These are phyloP conservation scores for Trichophyton verrucosum DNA, from an alignment of 2,329 filamentous ascomycete species.

Conservation along the genomic window DNA sequence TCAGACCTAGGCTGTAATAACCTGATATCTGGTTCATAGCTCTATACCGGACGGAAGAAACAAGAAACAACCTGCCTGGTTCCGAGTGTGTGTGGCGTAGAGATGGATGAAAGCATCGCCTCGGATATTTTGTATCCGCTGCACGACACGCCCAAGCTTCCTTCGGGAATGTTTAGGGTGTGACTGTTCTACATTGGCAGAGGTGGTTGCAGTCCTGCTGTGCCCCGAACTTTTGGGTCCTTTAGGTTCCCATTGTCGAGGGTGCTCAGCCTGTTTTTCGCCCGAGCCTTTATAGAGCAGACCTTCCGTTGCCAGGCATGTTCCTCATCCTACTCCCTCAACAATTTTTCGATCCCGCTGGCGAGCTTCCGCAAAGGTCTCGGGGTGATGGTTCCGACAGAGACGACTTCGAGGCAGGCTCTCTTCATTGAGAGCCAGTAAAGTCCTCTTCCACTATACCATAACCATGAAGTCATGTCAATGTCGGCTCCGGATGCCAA, in stretches of 20 bases:
- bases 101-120: not conserved
- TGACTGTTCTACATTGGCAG: not conserved
- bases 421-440: not conserved
- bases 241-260: not conserved
- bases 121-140: not conserved
- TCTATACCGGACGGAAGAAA: not conserved
- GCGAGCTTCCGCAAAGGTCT: not conserved
- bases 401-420: not conserved
- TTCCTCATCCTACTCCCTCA: not conserved
- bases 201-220: not conserved
- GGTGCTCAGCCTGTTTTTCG: not conserved
- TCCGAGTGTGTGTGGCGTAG: not conserved
- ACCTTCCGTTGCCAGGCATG: not conserved
- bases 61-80: not conserved
- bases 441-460: not conserved
- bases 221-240: not conserved
- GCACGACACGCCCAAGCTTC: not conserved
- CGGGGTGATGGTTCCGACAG: not conserved
- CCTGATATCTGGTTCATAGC: conserved; percentile 5
- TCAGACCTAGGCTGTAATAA: conserved; percentile 11
- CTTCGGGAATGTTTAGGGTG: not conserved
- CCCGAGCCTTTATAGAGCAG: not conserved
- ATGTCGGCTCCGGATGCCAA: not conserved
- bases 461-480: not conserved
- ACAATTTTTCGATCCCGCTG: not conserved